Evolutionary conservation across 345 rosid species (phyloP).

Genomic region (Rhizophora apiculata): DNA sequence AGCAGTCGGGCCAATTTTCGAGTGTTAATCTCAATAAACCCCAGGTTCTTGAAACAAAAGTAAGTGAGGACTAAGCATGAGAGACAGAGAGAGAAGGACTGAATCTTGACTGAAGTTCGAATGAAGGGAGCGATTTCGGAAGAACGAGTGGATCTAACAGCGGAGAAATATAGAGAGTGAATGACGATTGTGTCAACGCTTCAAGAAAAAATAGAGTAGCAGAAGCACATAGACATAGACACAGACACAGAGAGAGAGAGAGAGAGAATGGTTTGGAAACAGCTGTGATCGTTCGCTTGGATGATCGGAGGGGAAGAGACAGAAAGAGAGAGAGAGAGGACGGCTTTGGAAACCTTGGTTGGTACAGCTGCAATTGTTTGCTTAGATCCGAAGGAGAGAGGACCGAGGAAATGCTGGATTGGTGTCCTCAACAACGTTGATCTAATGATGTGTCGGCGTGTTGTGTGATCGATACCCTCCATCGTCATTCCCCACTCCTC

Average conservation of each 20-base stretch:
- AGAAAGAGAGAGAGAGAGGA: not conserved
- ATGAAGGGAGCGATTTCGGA: not conserved
- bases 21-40: not conserved
- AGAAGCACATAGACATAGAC: too few relatives aligned
- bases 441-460: too few relatives aligned
- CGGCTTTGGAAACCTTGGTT: not conserved
- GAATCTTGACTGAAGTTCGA: too few relatives aligned
- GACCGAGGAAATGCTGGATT: too few relatives aligned
- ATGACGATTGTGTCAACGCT: not conserved
- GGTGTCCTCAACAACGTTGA: too few relatives aligned
- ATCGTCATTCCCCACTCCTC: too few relatives aligned
- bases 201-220: not conserved
- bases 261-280: not conserved
- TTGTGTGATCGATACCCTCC: too few relatives aligned
- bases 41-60: not conserved
- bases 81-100: too few relatives aligned
- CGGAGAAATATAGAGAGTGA: not conserved
- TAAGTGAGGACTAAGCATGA: not conserved
- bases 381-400: too few relatives aligned
- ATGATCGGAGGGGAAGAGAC: not conserved
- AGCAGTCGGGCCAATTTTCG: too few relatives aligned
- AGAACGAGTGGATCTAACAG: constrained; percentile 10
- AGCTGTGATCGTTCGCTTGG: not conserved
- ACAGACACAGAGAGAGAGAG: not conserved
- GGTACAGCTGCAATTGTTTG: too few relatives aligned